phyloP scores from a whole-genome alignment of 208 protist species.

The Acanthamoeba healyi region DNA sequence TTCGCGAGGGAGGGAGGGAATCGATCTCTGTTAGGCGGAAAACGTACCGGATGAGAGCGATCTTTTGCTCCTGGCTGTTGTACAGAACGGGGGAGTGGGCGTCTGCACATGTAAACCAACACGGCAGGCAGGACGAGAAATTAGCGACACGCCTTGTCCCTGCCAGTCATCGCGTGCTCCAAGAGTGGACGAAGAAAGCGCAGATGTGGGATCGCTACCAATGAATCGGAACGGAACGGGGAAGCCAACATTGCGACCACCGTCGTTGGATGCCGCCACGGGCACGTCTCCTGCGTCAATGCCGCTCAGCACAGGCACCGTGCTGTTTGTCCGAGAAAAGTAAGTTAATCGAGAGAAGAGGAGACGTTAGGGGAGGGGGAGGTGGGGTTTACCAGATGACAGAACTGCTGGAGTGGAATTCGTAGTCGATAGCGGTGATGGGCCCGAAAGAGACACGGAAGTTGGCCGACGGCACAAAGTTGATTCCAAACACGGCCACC shows the following conservation, averaged over 20 bases:
- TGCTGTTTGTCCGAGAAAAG: background rate
- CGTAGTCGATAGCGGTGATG: constrained; percentile 75
- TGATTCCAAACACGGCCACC: constrained; percentile 81
- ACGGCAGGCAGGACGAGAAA: background rate
- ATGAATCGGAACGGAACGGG: constrained; percentile 77
- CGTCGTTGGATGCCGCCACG: constrained; percentile 81
- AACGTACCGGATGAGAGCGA: background rate
- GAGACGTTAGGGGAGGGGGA: background rate
- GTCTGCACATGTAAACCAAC: background rate
- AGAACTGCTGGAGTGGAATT: constrained; percentile 80
- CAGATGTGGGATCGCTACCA: constrained; percentile 59
- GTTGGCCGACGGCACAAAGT: constrained; percentile 77
- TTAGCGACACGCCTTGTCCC: background rate
- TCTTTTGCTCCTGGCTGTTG: constrained; percentile 59
- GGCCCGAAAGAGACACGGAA: constrained; percentile 80
- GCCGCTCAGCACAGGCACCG: constrained; percentile 7
- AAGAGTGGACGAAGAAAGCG: background rate
- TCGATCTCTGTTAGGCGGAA: background rate
- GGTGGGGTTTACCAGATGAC: constrained; percentile 74
- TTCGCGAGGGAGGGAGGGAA: background rate
- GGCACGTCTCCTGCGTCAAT: constrained; percentile 35
- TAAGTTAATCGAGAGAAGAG: background rate
- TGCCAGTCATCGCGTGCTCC: too few relatives aligned
- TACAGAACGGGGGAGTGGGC: constrained; percentile 30
- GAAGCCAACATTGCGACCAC: constrained; percentile 75